Base-by-base conservation (phyloP, 495 filamentous ascomycete species). In the Cercophora sp. region DNA sequence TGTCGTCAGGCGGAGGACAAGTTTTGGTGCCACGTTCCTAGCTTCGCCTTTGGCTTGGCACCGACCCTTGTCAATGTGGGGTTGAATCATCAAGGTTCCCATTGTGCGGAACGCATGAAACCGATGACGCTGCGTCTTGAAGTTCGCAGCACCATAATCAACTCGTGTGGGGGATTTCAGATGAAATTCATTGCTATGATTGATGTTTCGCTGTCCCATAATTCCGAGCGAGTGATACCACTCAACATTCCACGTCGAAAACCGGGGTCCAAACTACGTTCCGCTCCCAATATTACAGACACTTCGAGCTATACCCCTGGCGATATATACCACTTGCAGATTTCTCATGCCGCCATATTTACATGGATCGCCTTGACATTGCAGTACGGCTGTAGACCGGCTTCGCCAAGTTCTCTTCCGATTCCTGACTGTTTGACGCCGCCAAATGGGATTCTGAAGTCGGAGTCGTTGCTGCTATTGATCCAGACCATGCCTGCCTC, bases 401-500 rank as follows among this genome's bases (percentile, higher is more conserved):
- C 88, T 75, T 94, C 90, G 41, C 90, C 90, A 27, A 93, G 70
- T 75, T 94, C 90, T 31, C 91, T 76, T 5, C 92, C 92, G 62
- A 96, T 92, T 35, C 92, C 92, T 59, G 86, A 91, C 78, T 96
- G 89, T 79, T 96, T 96, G 54, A 96, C 88, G 19, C 92, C 92
- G 25, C 92, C 92, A 66, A 96, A 96, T 4, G 89, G 90, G 32
- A 95, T 80, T 27, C 88, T 70, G 63, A 80, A 83, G 60, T 88
- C 83, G 19, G 78, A 83, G 62, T 89, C 85, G 47, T 90, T 85
- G 69, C 84, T 87, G 64, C 83, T 88, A 72, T 96, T 96, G 68
- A 97, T 85, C 91, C 92, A 97, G 31, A 96, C 91, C 91, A 95
- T 96, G 39, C 92, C 92, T 2, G 90, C 83, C 68, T 96, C 89